Evolutionary conservation across 108 stramenopile species (phyloP), one percentile per base, ranked within the genome.

Genomic region (Cyclotella atomus): DNA sequence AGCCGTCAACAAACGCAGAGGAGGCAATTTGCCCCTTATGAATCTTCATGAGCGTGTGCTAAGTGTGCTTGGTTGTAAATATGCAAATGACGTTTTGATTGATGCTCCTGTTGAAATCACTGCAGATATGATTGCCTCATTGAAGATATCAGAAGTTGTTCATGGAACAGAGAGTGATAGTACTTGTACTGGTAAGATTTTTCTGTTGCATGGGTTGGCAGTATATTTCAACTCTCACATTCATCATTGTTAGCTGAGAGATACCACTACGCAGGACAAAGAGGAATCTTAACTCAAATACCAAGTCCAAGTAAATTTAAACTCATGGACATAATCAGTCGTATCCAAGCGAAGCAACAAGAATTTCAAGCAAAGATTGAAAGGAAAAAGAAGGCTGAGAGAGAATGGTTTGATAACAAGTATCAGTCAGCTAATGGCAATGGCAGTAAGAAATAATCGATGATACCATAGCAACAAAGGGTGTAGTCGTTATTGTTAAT

Each of bases 71-170:
- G 95, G 95, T 21, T 95, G 96, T 66, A 88, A 87, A 14, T 97
- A 87, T 81, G 96, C 93, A 16, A 96, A 98, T 71, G 98, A 99
- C 71, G 98, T 98, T 10, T 81, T 99, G 68, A 97, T 99, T 60
- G 98, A 98, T 71, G 98, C 98, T 4, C 97, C 98, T 3, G 71
- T 88, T 30, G 83, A 84, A 41, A 85, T 99, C 10, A 95, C 97
- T 21, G 79, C 84, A 19, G 97, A 97, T 27, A 97, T 99, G 98
- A 88, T 99, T 61, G 86, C 84, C 19, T 88, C 89, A 3, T 60
- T 95, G 47, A 71, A 85, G 55, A 87, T 95, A 65, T 60, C 82
- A 19, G 88, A 91, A 61, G 94, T 95, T 21, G 57, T 95, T 29
- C 81, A 87, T 29, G 85, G 89, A 9, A 79, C 84, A 15, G 68